Evolutionary conservation across 1,139 yeast species (phyloP).

Genomic region (Debaryomyces sp.): DNA sequence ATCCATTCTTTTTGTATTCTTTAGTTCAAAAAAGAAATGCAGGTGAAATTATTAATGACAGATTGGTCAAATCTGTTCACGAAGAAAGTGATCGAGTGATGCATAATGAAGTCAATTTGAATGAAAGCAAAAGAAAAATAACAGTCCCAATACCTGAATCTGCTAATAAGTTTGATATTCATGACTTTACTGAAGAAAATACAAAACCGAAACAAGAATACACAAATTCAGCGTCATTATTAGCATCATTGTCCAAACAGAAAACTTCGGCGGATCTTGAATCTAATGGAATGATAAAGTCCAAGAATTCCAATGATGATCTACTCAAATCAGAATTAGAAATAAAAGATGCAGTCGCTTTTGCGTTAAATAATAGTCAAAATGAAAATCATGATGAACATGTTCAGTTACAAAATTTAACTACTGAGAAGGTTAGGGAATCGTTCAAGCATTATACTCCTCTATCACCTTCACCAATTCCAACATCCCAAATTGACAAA

Average conservation of each 20-base stretch:
- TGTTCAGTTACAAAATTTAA: slow-evolving; percentile 17
- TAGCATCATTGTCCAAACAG: slow-evolving; percentile 19
- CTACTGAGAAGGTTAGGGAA: slow-evolving; percentile 20
- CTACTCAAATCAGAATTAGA: slow-evolving; percentile 16
- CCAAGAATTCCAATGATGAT: slow-evolving; percentile 12
- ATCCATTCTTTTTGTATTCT: slow-evolving; percentile 22
- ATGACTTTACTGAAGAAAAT: slow-evolving; percentile 21
- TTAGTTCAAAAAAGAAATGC: slow-evolving; percentile 1
- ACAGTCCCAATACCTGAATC: slow-evolving; percentile 2
- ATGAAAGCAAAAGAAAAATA: slow-evolving; percentile 2
- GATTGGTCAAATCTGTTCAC: background rate
- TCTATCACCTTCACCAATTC: background rate
- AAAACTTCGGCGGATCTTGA: slow-evolving; percentile 19
- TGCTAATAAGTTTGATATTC: slow-evolving; percentile 24
- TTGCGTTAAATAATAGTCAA: slow-evolving; percentile 18
- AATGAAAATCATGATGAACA: slow-evolving; percentile 14
- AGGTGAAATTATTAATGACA: background rate
- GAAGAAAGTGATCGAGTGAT: background rate
- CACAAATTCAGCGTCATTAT: slow-evolving; percentile 25
- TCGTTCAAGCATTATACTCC: slow-evolving; percentile 9
- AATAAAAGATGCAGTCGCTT: slow-evolving; percentile 26
- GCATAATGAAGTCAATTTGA: background rate
- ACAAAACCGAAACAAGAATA: slow-evolving; percentile 15
- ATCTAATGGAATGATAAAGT: slow-evolving; percentile 14
- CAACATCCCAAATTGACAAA: slow-evolving; percentile 4